Evolutionary conservation across 1,284 basidiomycete species (phyloP).

Genomic region (Leccinum variabile): DNA sequence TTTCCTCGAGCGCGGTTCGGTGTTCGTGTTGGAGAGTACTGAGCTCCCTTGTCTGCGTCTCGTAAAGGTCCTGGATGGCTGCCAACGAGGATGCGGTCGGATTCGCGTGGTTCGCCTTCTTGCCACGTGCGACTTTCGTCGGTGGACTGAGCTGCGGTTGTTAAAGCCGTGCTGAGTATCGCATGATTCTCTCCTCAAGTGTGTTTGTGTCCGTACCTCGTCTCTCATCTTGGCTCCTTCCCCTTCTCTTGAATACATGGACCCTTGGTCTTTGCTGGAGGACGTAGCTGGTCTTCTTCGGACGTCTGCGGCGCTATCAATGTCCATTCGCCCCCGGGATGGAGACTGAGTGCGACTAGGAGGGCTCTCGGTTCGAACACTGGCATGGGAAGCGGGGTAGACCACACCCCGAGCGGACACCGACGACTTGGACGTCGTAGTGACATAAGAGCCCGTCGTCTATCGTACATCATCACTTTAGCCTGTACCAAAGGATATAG

Average conservation of each 20-base stretch:
- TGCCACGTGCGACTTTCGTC: neutral
- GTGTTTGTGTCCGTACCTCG: slow-evolving; percentile 8
- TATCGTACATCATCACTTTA: neutral
- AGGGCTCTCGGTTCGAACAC: neutral
- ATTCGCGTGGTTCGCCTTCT: neutral
- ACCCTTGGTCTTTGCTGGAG: slow-evolving; percentile 1
- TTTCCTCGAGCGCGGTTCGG: slow-evolving; percentile 11
- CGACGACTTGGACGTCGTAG: neutral
- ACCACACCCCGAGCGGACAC: neutral
- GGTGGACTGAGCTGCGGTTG: neutral
- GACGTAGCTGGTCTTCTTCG: neutral
- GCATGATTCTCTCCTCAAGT: neutral
- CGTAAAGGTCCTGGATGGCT: slow-evolving; percentile 6
- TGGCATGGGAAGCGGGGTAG: neutral
- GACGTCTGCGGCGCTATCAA: neutral
- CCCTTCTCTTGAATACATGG: neutral
- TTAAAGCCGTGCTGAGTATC: neutral
- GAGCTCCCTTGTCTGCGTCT: slow-evolving; percentile 13
- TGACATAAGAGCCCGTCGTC: slow-evolving; percentile 5
- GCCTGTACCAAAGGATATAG: neutral
- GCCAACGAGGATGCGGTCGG: neutral
- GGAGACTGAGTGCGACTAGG: neutral
- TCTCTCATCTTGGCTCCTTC: slow-evolving; percentile 2
- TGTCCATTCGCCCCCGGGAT: neutral
- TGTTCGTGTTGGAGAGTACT: slow-evolving; percentile 4